These are phyloP conservation scores for Xylaria castorea DNA, from an alignment of 495 filamentous ascomycete genomes.

Conservation along the genomic window DNA sequence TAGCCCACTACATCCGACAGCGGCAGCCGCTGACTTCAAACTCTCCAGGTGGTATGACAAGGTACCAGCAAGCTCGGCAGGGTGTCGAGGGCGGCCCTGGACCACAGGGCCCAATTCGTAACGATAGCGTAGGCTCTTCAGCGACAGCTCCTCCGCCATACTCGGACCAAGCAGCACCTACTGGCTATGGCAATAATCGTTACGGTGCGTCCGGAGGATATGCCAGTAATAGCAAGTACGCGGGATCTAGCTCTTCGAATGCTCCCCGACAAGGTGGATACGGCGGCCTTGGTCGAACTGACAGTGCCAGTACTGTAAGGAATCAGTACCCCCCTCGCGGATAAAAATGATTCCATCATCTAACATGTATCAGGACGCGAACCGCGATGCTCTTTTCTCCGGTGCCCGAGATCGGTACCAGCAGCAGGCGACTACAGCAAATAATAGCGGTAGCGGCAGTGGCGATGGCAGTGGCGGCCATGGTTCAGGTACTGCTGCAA, in stretches of 20 bases:
- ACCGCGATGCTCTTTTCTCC: conserved; percentile 67
- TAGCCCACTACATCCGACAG: background rate
- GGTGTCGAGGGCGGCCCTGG: conserved; percentile 51
- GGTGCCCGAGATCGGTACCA: conserved; percentile 64
- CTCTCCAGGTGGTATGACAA: conserved; percentile 39
- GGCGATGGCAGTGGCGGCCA: conserved; percentile 33
- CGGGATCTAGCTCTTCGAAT: conserved; percentile 40
- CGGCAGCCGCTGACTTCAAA: background rate
- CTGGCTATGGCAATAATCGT: conserved; percentile 63
- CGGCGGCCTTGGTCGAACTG: conserved; percentile 67
- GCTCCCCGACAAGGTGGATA: conserved; percentile 72
- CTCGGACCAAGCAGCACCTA: conserved; percentile 29
- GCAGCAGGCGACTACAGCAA: conserved; percentile 33
- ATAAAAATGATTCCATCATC: conserved; percentile 31
- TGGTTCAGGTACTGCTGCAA: conserved; percentile 36
- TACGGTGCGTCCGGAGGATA: conserved; percentile 71
- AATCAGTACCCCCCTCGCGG: background rate
- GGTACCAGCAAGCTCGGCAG: conserved; percentile 43
- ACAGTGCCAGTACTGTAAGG: conserved; percentile 58
- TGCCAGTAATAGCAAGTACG: conserved; percentile 65
- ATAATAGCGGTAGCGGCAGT: conserved; percentile 15
- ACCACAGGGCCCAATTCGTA: conserved; percentile 34
- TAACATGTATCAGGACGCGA: conserved; percentile 50
- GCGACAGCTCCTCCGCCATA: conserved; percentile 33
- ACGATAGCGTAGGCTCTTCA: conserved; percentile 30